These are phyloP conservation scores for Biscutella laevigata DNA, from an alignment of 441 rosid genomes.

Conservation along the genomic window DNA sequence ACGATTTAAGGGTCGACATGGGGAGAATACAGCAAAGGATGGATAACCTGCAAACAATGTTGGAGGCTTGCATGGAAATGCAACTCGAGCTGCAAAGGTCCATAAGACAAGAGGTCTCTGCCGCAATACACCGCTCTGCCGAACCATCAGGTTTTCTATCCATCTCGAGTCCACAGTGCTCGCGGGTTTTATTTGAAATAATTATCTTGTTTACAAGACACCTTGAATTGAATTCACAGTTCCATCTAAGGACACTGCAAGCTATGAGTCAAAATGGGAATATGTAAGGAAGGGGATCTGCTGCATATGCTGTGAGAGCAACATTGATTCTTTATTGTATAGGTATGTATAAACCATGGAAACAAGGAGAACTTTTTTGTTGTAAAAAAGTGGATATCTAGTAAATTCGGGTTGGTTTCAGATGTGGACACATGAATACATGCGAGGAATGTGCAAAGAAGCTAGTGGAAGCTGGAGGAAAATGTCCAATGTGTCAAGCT, in stretches of 20 bases:
- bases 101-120: slow-evolving; percentile 82
- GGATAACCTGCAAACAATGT: slow-evolving; percentile 82
- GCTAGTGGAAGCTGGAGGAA: slow-evolving; percentile 60
- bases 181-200: background rate
- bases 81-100: slow-evolving; percentile 90
- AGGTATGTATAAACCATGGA: slow-evolving; percentile 46
- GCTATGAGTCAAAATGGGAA: slow-evolving; percentile 61
- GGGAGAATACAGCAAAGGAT: slow-evolving; percentile 85
- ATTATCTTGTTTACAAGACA: background rate
- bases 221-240: slow-evolving; percentile 34
- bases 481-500: slow-evolving; percentile 94
- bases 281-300: slow-evolving; percentile 76
- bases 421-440: slow-evolving; percentile 97
- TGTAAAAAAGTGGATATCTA: background rate
- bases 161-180: background rate
- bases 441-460: slow-evolving; percentile 74
- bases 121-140: slow-evolving; percentile 64
- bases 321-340: slow-evolving; percentile 73
- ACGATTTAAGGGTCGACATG: slow-evolving; percentile 84
- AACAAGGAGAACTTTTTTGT: too few relatives aligned
- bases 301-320: slow-evolving; percentile 59
- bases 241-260: slow-evolving; percentile 22
- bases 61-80: slow-evolving; percentile 96
- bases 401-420: slow-evolving; percentile 14
- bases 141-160: slow-evolving; percentile 43